These are phyloP conservation scores for Entomortierella parvispora DNA, from an alignment of 192 early-diverging fungal species.

Conservation along the genomic window DNA sequence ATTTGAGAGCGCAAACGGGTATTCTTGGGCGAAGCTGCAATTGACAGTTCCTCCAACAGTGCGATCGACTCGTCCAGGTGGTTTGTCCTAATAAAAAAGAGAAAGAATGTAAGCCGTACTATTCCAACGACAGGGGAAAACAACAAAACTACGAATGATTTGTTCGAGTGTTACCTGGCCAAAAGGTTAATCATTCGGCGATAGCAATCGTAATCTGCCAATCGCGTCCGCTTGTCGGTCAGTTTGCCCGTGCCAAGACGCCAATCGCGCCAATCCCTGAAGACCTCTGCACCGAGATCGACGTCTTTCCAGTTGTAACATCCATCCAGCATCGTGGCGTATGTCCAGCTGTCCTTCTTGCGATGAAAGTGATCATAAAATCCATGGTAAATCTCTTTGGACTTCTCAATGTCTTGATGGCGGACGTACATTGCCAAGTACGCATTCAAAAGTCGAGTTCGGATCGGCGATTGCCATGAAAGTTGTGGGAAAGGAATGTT, in stretches of 20 bases:
- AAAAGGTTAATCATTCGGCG: constrained; percentile 74
- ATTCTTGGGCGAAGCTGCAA: constrained; percentile 46
- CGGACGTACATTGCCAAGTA: constrained; percentile 67
- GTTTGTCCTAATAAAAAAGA: constrained; percentile 22
- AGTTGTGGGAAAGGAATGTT: constrained; percentile 34
- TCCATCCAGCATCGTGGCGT: constrained; percentile 61
- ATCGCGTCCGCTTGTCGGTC: constrained; percentile 53
- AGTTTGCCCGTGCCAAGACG: constrained; percentile 43
- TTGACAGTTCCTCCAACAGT: constrained; percentile 38
- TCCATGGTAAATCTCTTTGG: constrained; percentile 58
- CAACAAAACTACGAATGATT: too few species aligned
- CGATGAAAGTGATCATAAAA: constrained; percentile 61
- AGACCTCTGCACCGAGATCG: constrained; percentile 71
- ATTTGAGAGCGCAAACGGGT: constrained; percentile 43
- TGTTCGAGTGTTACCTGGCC: constrained; percentile 59
- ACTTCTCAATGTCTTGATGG: constrained; percentile 59
- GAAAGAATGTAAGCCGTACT: not conserved
- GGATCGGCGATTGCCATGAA: constrained; percentile 53
- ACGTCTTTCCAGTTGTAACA: constrained; percentile 71
- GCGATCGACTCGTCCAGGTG: constrained; percentile 47
- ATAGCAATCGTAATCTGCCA: constrained; percentile 64
- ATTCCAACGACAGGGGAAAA: too few species aligned
- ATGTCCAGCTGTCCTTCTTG: constrained; percentile 71
- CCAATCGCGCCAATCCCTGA: constrained; percentile 75
- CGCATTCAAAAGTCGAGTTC: constrained; percentile 65